These are phyloP conservation scores for Xylogone sp. DNA, from an alignment of 2,329 filamentous ascomycete genomes.

Conservation along the genomic window DNA sequence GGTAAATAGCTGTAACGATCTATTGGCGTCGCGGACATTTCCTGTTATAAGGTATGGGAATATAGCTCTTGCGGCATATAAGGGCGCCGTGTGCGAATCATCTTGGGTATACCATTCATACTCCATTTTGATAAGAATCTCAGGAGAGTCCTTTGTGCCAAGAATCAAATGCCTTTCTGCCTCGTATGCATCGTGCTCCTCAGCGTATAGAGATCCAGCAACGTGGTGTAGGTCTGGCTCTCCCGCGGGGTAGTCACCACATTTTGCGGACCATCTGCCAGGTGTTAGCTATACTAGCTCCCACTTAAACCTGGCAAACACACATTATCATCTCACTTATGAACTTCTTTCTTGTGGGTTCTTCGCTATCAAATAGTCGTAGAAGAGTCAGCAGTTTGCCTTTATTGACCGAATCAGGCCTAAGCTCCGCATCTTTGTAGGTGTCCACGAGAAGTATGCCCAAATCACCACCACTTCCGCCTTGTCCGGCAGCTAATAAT, in stretches of 20 bases:
- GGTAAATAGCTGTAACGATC: slow-evolving; percentile 74
- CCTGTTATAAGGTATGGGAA: slow-evolving; percentile 88
- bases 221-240: slow-evolving; percentile 96
- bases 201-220: slow-evolving; percentile 81
- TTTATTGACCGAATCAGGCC: slow-evolving; percentile 70
- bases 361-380: slow-evolving; percentile 73
- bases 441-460: slow-evolving; percentile 85
- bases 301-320: slow-evolving; percentile 24
- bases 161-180: slow-evolving; percentile 87
- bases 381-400: slow-evolving; percentile 74
- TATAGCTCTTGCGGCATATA: slow-evolving; percentile 82
- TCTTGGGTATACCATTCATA: slow-evolving; percentile 93
- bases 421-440: slow-evolving; percentile 81
- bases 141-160: slow-evolving; percentile 84
- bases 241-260: slow-evolving; percentile 82
- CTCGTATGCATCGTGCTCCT: slow-evolving; percentile 89
- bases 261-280: slow-evolving; percentile 75
- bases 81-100: slow-evolving; percentile 79
- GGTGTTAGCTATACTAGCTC: slow-evolving; percentile 11
- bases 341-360: slow-evolving; percentile 91
- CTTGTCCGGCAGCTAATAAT: slow-evolving; percentile 87
- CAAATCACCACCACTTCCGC: slow-evolving; percentile 87
- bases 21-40: slow-evolving; percentile 86
- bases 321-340: slow-evolving; percentile 79
- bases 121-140: slow-evolving; percentile 76